These are phyloP conservation scores for Candida sphagnicola DNA, from an alignment of 805 yeast species.

Conservation along the genomic window DNA sequence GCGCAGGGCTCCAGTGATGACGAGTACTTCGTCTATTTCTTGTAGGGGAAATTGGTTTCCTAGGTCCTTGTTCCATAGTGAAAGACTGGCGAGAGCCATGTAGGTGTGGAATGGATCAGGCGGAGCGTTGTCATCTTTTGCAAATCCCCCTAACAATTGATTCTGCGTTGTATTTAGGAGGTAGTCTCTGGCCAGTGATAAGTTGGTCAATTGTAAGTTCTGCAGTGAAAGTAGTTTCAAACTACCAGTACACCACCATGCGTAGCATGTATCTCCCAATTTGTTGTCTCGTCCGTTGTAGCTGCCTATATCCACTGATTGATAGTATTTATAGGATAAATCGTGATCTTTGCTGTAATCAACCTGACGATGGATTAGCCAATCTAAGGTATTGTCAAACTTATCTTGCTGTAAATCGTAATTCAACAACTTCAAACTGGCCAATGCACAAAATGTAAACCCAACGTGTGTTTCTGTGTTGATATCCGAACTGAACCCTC, in stretches of 20 bases:
- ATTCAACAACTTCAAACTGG: constrained; percentile 45
- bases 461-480: constrained; percentile 80
- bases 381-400: constrained; percentile 40
- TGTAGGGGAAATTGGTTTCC: constrained; percentile 9
- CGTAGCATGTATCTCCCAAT: constrained; percentile 80
- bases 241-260: constrained; percentile 76
- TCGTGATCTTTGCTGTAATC: constrained; percentile 28
- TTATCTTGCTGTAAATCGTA: constrained; percentile 17
- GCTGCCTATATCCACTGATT: constrained; percentile 61
- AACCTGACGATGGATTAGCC: constrained; percentile 67
- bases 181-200: constrained; percentile 33
- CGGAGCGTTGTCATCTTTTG: constrained; percentile 56
- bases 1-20: constrained; percentile 18
- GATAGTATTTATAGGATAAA: constrained; percentile 11
- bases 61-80: constrained; percentile 13
- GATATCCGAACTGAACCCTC: constrained; percentile 62
- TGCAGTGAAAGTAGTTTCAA: constrained; percentile 42
- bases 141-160: constrained; percentile 69
- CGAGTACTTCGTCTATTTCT: constrained; percentile 23
- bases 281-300: constrained; percentile 87
- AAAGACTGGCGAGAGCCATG: constrained; percentile 47
- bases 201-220: constrained; percentile 31
- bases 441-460: constrained; percentile 78
- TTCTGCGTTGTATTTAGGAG: constrained; percentile 58
- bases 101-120: constrained; percentile 73